These are phyloP conservation scores for Lactuca sativa DNA, from an alignment of 129 eudicot genomes.

Conservation along the genomic window DNA sequence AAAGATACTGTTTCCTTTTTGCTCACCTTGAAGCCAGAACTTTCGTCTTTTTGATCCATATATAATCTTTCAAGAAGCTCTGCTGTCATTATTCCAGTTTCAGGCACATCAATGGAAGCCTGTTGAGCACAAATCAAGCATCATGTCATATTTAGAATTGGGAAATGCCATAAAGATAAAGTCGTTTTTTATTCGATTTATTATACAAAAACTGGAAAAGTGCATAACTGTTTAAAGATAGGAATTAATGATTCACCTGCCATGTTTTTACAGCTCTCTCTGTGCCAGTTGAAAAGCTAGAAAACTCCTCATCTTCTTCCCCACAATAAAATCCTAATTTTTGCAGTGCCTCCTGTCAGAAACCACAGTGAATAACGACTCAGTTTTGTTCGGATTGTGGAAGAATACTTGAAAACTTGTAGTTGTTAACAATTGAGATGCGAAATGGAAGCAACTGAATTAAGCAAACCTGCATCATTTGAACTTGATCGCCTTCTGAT, in stretches of 20 bases:
- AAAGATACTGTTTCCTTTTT: not conserved
- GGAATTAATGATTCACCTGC: slow-evolving; percentile 54
- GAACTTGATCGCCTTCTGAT: slow-evolving; percentile 84
- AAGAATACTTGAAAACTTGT: not conserved
- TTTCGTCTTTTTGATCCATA: slow-evolving; percentile 26
- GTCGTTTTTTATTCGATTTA: not conserved
- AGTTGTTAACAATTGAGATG: slow-evolving; percentile 4
- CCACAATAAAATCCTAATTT: slow-evolving; percentile 87
- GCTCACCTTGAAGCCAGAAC: slow-evolving; percentile 25
- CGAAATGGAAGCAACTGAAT: not conserved
- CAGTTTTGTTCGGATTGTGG: not conserved
- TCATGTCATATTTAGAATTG: not conserved
- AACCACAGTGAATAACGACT: slow-evolving; percentile 1
- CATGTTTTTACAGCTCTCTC: slow-evolving; percentile 96
- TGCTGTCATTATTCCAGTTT: slow-evolving; percentile 88
- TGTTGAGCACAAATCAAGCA: slow-evolving; percentile 28
- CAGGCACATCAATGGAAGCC: slow-evolving; percentile 67
- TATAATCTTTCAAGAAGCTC: slow-evolving; percentile 70
- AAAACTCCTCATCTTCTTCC: slow-evolving; percentile 79
- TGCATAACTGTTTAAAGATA: not conserved
- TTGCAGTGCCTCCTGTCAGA: slow-evolving; percentile 67
- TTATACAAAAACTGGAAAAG: not conserved
- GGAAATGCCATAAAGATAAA: not conserved
- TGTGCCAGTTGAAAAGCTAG: slow-evolving; percentile 79
- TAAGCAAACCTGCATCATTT: slow-evolving; percentile 65